phyloP scores from a whole-genome alignment of 2,329 filamentous ascomycete species.

The Stylonectria norvegica region DNA sequence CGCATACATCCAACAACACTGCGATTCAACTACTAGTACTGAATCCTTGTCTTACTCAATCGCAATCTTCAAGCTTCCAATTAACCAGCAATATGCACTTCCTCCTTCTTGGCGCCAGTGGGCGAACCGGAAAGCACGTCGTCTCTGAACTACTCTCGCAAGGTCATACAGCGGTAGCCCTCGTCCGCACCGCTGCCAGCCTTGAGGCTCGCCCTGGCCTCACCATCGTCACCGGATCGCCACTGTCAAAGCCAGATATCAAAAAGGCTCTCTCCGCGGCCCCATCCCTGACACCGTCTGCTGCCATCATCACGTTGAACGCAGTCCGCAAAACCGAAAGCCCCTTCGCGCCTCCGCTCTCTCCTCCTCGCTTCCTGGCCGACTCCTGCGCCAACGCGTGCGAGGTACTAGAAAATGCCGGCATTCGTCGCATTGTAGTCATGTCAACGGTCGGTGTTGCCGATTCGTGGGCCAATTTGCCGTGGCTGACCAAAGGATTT shows the following conservation, averaged over 20 bases:
- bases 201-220: slow-evolving; percentile 23
- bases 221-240: slow-evolving; percentile 33
- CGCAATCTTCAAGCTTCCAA: too few species aligned
- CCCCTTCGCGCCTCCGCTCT: slow-evolving; percentile 37
- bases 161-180: slow-evolving; percentile 37
- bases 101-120: slow-evolving; percentile 42
- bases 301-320: slow-evolving; percentile 39
- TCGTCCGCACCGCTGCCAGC: slow-evolving; percentile 33
- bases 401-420: slow-evolving; percentile 30
- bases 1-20: too few species aligned
- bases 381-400: slow-evolving; percentile 36
- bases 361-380: slow-evolving; percentile 37
- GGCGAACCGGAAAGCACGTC: slow-evolving; percentile 42
- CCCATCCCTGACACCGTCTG: slow-evolving; percentile 23
- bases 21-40: too few species aligned
- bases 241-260: slow-evolving; percentile 35
- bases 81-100: slow-evolving; percentile 40
- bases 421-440: slow-evolving; percentile 33
- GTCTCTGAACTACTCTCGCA: slow-evolving; percentile 37
- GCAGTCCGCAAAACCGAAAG: slow-evolving; percentile 38
- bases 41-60: too few species aligned
- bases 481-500: slow-evolving; percentile 34
- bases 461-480: slow-evolving; percentile 35
- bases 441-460: slow-evolving; percentile 40
- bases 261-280: slow-evolving; percentile 20